These are phyloP conservation scores for Sugiyamaella marilandica DNA, from an alignment of 805 yeast species.

Conservation along the genomic window DNA sequence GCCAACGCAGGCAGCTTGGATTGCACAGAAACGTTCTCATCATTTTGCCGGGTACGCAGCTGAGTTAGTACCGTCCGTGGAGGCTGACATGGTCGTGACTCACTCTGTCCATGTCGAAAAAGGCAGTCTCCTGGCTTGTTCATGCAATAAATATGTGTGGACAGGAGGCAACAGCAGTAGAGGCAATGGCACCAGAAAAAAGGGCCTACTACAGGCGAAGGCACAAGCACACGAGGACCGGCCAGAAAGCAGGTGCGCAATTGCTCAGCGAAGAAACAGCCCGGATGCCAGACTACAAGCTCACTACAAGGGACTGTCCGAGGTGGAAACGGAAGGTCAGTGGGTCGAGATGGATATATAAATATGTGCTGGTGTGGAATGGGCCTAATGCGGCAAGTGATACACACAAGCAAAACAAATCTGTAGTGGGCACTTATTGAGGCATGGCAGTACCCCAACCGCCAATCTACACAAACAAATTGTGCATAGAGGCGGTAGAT, in stretches of 20 bases:
- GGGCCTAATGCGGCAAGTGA: slow-evolving; percentile 9
- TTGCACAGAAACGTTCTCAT: background rate
- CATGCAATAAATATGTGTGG: background rate
- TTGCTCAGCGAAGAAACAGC: too few species aligned
- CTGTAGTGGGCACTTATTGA: background rate
- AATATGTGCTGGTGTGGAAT: slow-evolving; percentile 1
- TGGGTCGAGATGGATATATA: background rate
- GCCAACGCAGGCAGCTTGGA: background rate
- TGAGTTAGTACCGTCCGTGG: background rate
- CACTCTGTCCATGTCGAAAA: background rate
- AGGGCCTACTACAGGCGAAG: background rate
- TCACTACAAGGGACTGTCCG: background rate
- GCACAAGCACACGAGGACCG: background rate
- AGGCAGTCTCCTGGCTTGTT: background rate
- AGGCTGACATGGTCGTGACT: background rate
- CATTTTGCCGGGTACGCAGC: slow-evolving; percentile 1
- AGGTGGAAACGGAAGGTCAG: background rate
- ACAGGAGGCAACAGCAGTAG: background rate
- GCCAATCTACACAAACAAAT: slow-evolving; percentile 1
- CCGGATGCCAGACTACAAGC: too few species aligned
- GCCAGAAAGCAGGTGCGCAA: too few species aligned
- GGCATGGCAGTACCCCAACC: background rate
- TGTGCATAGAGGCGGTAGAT: background rate
- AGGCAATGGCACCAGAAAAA: background rate
- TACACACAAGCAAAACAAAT: slow-evolving; percentile 7